phyloP scores from a whole-genome alignment of 2,329 filamentous ascomycete genomes.

The Penicillium sclerotiorum region DNA sequence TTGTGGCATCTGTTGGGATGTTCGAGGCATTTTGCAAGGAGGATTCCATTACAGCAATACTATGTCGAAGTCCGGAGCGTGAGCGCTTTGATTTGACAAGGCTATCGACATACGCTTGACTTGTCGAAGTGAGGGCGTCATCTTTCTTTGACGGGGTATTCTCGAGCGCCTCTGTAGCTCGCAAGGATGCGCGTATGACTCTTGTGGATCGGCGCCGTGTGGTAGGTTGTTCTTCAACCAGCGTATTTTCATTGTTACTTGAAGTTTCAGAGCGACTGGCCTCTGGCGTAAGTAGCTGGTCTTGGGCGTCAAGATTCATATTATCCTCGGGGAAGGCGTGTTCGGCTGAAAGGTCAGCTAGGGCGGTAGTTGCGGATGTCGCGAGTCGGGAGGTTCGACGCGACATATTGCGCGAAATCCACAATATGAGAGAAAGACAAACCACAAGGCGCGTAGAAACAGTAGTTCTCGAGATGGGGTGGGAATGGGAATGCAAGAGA shows the following conservation, averaged over 20 bases:
- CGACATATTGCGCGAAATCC: slow-evolving; percentile 31
- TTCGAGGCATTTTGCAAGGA: slow-evolving; percentile 30
- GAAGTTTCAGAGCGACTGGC: slow-evolving; percentile 49
- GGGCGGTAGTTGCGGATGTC: slow-evolving; percentile 37
- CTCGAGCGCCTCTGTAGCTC: slow-evolving; percentile 32
- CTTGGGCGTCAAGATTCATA: slow-evolving; percentile 39
- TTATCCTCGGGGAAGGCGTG: slow-evolving; percentile 33
- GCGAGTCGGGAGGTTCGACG: slow-evolving; percentile 29
- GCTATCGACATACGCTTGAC: slow-evolving; percentile 42
- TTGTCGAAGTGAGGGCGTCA: slow-evolving; percentile 21
- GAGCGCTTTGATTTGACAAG: slow-evolving; percentile 37
- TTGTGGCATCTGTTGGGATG: slow-evolving; percentile 21
- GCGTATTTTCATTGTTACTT: slow-evolving; percentile 43
- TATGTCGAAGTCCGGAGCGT: slow-evolving; percentile 41
- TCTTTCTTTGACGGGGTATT: slow-evolving; percentile 28
- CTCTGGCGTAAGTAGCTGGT: slow-evolving; percentile 47
- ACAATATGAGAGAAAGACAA: slow-evolving; percentile 9
- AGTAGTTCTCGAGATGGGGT: slow-evolving; percentile 6
- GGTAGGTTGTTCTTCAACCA: slow-evolving; percentile 35
- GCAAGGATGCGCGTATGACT: slow-evolving; percentile 43
- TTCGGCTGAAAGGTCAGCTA: slow-evolving; percentile 28
- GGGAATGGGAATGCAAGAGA: not conserved
- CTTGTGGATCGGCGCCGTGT: slow-evolving; percentile 41
- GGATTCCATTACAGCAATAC: slow-evolving; percentile 45
- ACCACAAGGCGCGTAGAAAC: too few relatives aligned